Evolutionary conservation across 768 basidiomycete genomes (phyloP).

Genomic region (Collybia sp.): DNA sequence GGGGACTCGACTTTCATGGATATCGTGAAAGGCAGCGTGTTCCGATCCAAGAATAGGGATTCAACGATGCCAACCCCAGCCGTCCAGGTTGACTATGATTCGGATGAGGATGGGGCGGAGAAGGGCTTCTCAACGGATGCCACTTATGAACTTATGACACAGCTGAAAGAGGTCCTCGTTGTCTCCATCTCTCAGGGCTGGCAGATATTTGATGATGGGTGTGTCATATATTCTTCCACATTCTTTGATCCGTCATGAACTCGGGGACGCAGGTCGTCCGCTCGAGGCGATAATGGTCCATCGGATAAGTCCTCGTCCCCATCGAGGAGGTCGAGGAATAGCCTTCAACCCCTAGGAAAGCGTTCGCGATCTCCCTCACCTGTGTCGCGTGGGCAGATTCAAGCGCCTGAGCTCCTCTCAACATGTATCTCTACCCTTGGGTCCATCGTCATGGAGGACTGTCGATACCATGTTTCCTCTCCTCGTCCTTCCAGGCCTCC

Average conservation of each 20-base stretch:
- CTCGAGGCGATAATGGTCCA: conserved; percentile 12
- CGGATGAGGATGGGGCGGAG: conserved; percentile 39
- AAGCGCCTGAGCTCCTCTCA: conserved; percentile 49
- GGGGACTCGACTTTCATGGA: conserved; percentile 26
- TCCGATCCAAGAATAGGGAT: conserved; percentile 20
- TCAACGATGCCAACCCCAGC: conserved; percentile 11
- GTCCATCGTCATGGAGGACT: conserved; percentile 69
- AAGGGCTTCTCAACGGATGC: conserved; percentile 56
- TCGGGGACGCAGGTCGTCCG: conserved; percentile 12
- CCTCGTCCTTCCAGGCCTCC: conserved; percentile 68
- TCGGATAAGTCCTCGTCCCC: conserved; percentile 28
- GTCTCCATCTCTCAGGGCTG: conserved; percentile 53
- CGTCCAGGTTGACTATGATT: conserved; percentile 32
- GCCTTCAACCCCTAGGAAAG: conserved; percentile 34
- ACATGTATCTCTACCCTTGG: conserved; percentile 55
- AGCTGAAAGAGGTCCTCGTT: conserved; percentile 55
- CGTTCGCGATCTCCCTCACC: conserved; percentile 53
- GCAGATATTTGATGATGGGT: conserved; percentile 61
- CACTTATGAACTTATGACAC: conserved; percentile 59
- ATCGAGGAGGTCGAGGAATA: conserved; percentile 41
- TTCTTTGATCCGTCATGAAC: neutral
- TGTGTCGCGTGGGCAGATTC: conserved; percentile 17
- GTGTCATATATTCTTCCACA: conserved; percentile 4
- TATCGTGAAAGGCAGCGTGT: conserved; percentile 38
- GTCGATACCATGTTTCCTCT: conserved; percentile 54